Percentiles rank a stretch among this genome's conserved stretches.
These are phyloP conservation scores for Chlorella sp. DNA, from an alignment of 139 green algal species.

Conservation along the genomic window DNA sequence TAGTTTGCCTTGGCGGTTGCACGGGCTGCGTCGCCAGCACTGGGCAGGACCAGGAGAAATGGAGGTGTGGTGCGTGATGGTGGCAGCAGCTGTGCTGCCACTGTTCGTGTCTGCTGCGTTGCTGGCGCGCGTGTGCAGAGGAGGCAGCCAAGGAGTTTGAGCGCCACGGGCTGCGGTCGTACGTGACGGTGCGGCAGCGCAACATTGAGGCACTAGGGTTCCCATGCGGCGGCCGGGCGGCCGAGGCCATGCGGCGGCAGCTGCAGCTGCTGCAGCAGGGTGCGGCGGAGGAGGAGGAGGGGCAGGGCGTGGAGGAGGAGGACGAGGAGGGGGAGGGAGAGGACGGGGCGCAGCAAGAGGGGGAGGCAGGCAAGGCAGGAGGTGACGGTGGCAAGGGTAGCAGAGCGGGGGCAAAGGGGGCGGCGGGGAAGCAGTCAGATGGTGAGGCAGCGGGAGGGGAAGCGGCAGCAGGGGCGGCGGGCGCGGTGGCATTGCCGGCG, in stretches of 20 bases:
- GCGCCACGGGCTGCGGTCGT: conserved; percentile 10
- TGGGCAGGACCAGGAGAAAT: too few relatives aligned
- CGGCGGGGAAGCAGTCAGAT: too few relatives aligned
- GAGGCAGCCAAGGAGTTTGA: conserved; percentile 50
- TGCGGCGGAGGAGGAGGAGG: background rate
- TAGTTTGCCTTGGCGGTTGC: background rate
- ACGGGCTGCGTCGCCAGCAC: too few relatives aligned
- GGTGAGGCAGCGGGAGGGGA: too few relatives aligned
- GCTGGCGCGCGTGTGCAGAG: too few relatives aligned
- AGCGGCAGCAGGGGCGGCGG: background rate
- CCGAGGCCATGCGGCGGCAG: background rate
- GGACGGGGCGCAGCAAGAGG: background rate
- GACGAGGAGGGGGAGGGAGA: background rate
- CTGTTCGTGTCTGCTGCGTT: too few relatives aligned
- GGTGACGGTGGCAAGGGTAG: too few relatives aligned
- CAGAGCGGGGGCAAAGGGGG: too few relatives aligned
- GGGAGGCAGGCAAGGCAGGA: background rate
- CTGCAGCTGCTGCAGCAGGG: background rate
- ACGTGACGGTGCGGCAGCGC: conserved; percentile 47
- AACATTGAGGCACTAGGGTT: conserved; percentile 87
- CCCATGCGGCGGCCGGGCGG: conserved; percentile 46
- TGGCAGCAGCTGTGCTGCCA: too few relatives aligned
- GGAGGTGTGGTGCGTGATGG: too few relatives aligned
- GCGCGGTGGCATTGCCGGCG: too few relatives aligned
- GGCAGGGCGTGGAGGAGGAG: background rate